Base-by-base conservation (phyloP, 805 yeast genomes). In the Suhomyces sp. region DNA sequence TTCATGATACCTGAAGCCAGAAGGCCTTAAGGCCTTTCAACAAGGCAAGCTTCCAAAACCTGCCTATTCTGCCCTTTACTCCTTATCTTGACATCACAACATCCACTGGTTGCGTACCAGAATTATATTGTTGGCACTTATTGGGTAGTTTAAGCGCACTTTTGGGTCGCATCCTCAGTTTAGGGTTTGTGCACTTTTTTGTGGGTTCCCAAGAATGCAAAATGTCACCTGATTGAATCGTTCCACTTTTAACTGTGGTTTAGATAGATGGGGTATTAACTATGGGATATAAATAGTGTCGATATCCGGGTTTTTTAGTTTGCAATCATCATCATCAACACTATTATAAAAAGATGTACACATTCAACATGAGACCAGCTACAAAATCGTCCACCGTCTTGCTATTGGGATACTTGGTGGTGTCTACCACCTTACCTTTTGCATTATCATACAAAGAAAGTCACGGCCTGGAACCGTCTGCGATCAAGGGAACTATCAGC, bases 361-460 rank as follows among this genome's bases (percentile, higher is more conserved):
- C 56, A 9, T 34, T 50, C 36, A 48, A 47, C 25, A 47, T 54
- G 35, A 58, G 51, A 40, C 51, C 45, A 25, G 27, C 25, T 10
- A 34, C 31, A 24, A 40, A 24, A 20, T 31, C 49, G n/a, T 29
- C 61, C 9, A 52, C 67, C 26, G 47, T 56, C 14, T 50, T 67
- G 34, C 47, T 65, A 25, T 51, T 68, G 34, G 58, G 63, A 26
- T 68, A 68, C 51, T 58, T 68, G 44, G 60, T 68, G 4, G 37
- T 63, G 9, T 61, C 70, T 9, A 53, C 69, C 22, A 63, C 70
- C 14, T 38, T 59, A 25, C 73, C 73, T 3, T 67, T 68, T 36
- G 40, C 60, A 29, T 63, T 65, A 36, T 63, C 70, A 3, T 68
- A 66, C 45, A 63, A 56, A 38, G 73, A 67, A 38, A 46, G 68